Conservation (phyloP, 768 basidiomycete species). For the Mycena metata region DNA sequence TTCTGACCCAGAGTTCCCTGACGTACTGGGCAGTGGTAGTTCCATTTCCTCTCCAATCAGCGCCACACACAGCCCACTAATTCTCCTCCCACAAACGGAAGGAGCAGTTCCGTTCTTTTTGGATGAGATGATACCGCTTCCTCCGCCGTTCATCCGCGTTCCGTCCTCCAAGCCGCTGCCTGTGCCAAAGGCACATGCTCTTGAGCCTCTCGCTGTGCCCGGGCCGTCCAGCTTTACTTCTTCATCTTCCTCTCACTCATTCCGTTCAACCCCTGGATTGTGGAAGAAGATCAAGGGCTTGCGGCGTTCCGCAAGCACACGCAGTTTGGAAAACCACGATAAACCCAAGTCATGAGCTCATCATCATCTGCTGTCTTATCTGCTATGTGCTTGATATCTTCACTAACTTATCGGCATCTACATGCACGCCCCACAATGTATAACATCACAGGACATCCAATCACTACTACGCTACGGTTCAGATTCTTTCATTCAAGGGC, state of each 20-base stretch:
- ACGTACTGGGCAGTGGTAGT: constrained; percentile 13
- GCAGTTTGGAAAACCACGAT: too few species aligned
- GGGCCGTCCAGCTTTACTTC: constrained; percentile 20
- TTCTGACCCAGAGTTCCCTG: constrained; percentile 11
- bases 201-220: constrained; percentile 24
- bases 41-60: constrained; percentile 16
- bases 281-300: constrained; percentile 52
- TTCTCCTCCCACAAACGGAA: background rate
- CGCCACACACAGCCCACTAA: constrained; percentile 1
- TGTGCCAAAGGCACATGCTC: background rate
- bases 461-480: too few species aligned
- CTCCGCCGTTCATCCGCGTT: constrained; percentile 9
- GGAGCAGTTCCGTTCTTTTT: too few species aligned
- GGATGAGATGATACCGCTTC: background rate
- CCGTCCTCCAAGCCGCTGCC: background rate
- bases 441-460: too few species aligned
- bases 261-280: constrained; percentile 41
- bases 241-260: constrained; percentile 23
- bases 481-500: too few species aligned
- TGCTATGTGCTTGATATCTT: too few species aligned
- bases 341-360: background rate
- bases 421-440: too few species aligned
- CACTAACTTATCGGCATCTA: too few species aligned
- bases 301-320: too few species aligned
- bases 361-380: too few species aligned